A percentile compares a stretch with the other conserved stretches of the same genome.
Evolutionary conservation across 768 basidiomycete genomes (phyloP).

Genomic region (Boletus patriciae): DNA sequence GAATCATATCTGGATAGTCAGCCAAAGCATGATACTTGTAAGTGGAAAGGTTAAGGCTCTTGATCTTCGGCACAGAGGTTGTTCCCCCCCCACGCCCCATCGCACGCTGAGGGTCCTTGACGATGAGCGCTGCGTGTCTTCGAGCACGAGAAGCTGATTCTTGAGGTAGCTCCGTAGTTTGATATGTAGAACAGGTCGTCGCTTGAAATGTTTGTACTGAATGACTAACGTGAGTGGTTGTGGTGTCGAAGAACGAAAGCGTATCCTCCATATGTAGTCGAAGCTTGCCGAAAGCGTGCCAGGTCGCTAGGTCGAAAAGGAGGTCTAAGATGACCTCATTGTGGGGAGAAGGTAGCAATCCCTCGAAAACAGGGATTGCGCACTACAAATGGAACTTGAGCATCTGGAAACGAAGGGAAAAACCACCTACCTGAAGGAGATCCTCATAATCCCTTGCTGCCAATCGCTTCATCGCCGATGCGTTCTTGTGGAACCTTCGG

Average conservation of each 20-base stretch:
- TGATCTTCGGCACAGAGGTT: no score
- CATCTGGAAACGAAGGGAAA: no score
- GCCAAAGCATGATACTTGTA: not conserved
- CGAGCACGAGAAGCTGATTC: no score
- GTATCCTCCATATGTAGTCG: not conserved
- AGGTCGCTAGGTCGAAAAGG: not conserved
- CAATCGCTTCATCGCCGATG: conserved; percentile 35
- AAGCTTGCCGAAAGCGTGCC: conserved; percentile 1
- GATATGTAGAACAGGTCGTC: not conserved
- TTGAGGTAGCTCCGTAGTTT: not conserved
- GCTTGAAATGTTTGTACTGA: not conserved
- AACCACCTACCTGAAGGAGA: conserved; percentile 11
- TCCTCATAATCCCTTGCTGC: conserved; percentile 43
- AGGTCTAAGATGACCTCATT: not conserved
- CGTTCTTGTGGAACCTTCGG: conserved; percentile 19
- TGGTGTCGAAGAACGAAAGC: not conserved
- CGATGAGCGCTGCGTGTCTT: not conserved
- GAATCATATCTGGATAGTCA: not conserved
- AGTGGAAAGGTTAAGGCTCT: not conserved
- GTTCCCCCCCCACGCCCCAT: no score
- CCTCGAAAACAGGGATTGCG: not conserved
- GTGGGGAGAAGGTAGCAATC: not conserved
- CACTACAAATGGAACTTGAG: not conserved
- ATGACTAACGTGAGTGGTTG: not conserved
- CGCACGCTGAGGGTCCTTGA: not conserved